Evolutionary conservation across 1,284 basidiomycete species (phyloP).

Genomic region (Trichosporon coremiiforme): DNA sequence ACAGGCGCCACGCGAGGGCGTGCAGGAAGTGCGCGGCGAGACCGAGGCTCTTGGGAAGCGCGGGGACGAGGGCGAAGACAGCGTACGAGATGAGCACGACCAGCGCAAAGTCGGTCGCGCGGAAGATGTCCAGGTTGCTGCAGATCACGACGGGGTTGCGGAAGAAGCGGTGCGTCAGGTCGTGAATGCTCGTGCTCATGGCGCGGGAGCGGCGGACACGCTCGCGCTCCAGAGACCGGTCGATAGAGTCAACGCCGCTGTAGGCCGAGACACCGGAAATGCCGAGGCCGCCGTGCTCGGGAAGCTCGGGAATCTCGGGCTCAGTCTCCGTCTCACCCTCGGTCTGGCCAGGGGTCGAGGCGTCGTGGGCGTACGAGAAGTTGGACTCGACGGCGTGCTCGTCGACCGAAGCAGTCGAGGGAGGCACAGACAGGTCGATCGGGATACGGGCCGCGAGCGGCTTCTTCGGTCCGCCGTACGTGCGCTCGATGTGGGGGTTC

Average conservation of each 20-base stretch:
- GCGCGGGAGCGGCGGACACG: slow-evolving; percentile 28
- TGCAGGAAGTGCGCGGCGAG: slow-evolving; percentile 75
- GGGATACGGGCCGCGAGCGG: slow-evolving; percentile 81
- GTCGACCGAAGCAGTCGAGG: slow-evolving; percentile 18
- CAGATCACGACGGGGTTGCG: slow-evolving; percentile 81
- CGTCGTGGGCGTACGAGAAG: slow-evolving; percentile 27
- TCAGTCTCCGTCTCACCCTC: slow-evolving; percentile 75
- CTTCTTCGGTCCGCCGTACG: slow-evolving; percentile 80
- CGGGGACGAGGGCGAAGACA: slow-evolving; percentile 57
- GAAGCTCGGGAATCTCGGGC: slow-evolving; percentile 49
- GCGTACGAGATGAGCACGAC: slow-evolving; percentile 65
- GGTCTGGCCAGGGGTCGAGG: slow-evolving; percentile 65
- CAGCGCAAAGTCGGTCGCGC: slow-evolving; percentile 70
- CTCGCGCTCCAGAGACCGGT: not conserved
- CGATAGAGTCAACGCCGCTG: slow-evolving; percentile 12
- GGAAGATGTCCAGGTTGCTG: slow-evolving; percentile 78
- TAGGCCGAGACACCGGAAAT: slow-evolving; percentile 10
- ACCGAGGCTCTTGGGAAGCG: slow-evolving; percentile 54
- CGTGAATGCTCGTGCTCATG: slow-evolving; percentile 70
- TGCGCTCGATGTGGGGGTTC: slow-evolving; percentile 93
- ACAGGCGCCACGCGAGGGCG: slow-evolving; percentile 79
- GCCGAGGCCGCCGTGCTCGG: slow-evolving; percentile 23
- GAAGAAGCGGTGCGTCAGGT: slow-evolving; percentile 88
- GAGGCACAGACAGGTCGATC: slow-evolving; percentile 46
- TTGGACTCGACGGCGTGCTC: slow-evolving; percentile 18